phyloP scores from a whole-genome alignment of 2,329 filamentous ascomycete species.

The Talaromyces atroroseus region DNA sequence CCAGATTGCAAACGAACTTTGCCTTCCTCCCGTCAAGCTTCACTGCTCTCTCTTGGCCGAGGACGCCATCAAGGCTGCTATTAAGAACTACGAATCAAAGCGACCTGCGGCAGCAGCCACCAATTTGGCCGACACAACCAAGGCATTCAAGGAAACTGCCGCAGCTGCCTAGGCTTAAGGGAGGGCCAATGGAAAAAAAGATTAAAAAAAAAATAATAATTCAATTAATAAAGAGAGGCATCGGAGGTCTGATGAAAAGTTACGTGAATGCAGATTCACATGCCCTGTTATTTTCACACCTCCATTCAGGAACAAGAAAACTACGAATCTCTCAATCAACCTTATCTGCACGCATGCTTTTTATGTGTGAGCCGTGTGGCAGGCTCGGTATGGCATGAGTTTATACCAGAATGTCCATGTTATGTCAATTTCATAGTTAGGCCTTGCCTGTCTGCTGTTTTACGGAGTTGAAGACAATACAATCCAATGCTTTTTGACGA shows the following conservation, averaged over 20 bases:
- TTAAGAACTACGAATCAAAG: slow-evolving; percentile 86
- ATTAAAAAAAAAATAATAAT: not conserved
- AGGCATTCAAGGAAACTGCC: slow-evolving; percentile 12
- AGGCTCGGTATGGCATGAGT: not conserved
- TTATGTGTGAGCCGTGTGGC: not conserved
- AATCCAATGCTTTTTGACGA: not conserved
- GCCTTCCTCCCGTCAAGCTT: slow-evolving; percentile 78
- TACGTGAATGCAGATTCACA: no score
- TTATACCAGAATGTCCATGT: slow-evolving; percentile 3
- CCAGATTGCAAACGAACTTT: slow-evolving; percentile 95
- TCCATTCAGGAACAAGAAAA: no score
- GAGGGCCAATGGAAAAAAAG: not conserved
- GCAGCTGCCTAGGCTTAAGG: slow-evolving; percentile 6
- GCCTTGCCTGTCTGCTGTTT: not conserved
- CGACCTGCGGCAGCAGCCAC: slow-evolving; percentile 71
- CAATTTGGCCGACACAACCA: slow-evolving; percentile 64
- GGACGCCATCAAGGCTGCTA: slow-evolving; percentile 87
- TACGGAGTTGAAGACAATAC: no score
- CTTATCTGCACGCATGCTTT: not conserved
- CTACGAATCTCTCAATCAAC: not conserved
- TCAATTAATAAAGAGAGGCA: not conserved
- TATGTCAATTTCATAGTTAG: not conserved
- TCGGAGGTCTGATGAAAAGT: not conserved
- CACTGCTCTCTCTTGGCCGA: slow-evolving; percentile 92
- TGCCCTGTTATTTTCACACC: no score